Evolutionary conservation across 2,329 filamentous ascomycete species (phyloP).

Genomic region (Beauveria sp.): DNA sequence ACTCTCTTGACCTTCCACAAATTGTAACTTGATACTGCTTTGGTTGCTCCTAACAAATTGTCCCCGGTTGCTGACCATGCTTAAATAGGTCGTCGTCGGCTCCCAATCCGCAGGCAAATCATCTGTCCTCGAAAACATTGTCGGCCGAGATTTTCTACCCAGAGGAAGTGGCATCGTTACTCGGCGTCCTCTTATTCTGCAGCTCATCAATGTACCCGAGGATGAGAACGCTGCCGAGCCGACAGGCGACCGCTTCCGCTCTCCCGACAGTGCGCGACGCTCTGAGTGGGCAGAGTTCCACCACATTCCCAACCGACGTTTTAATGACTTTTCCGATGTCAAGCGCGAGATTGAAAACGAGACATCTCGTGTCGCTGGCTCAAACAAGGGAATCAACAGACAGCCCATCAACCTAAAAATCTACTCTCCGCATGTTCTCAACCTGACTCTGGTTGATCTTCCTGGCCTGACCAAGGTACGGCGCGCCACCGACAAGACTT

Average conservation of each 20-base stretch:
- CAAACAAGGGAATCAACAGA: conserved; percentile 96
- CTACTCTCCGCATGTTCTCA: conserved; percentile 93
- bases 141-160: conserved; percentile 93
- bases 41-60: neutral
- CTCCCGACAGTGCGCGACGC: conserved; percentile 60
- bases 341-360: conserved; percentile 96
- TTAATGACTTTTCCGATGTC: conserved; percentile 87
- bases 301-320: conserved; percentile 81
- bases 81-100: conserved; percentile 80
- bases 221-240: conserved; percentile 62
- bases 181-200: conserved; percentile 84
- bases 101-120: conserved; percentile 98
- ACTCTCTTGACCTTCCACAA: conserved; percentile 93
- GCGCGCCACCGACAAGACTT: conserved; percentile 3
- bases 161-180: conserved; percentile 96
- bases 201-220: conserved; percentile 92
- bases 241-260: conserved; percentile 63
- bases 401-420: conserved; percentile 98
- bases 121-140: conserved; percentile 96
- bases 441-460: conserved; percentile 90
- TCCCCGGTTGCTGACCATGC: conserved; percentile 8
- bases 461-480: conserved; percentile 87
- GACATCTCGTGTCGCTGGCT: conserved; percentile 83
- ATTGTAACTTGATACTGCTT: conserved; percentile 59
- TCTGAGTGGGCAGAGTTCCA: conserved; percentile 91